These are phyloP conservation scores for Citropsis articulata DNA, from an alignment of 345 rosid species.

Conservation along the genomic window DNA sequence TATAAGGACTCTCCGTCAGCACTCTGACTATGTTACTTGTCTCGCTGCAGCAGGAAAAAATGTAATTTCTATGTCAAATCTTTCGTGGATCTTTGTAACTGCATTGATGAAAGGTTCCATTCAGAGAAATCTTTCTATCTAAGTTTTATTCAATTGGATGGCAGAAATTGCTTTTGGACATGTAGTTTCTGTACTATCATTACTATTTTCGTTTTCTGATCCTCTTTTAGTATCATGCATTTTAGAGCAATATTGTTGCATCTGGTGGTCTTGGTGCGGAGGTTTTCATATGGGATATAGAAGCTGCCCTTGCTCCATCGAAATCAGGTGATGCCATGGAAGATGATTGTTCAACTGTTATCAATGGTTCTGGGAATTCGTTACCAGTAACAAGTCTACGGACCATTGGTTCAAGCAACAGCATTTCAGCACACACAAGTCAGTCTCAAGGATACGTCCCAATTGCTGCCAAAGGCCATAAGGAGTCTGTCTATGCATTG, in stretches of 20 bases:
- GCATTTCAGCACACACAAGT: constrained; percentile 60
- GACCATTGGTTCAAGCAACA: constrained; percentile 78
- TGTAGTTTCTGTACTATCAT: constrained; percentile 12
- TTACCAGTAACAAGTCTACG: constrained; percentile 70
- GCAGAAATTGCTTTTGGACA: not conserved
- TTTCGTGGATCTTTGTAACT: constrained; percentile 32
- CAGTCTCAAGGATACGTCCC: constrained; percentile 83
- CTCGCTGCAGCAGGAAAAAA: constrained; percentile 85
- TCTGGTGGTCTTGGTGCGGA: constrained; percentile 99
- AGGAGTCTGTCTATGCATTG: constrained; percentile 98
- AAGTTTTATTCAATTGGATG: constrained; percentile 8
- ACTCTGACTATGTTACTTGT: constrained; percentile 95
- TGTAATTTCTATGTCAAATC: constrained; percentile 54
- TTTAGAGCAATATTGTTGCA: constrained; percentile 93
- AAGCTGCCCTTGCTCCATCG: constrained; percentile 80
- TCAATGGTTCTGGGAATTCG: constrained; percentile 55
- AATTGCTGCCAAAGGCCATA: constrained; percentile 89
- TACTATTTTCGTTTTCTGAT: constrained; percentile 51
- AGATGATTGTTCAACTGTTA: constrained; percentile 72
- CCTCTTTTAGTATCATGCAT: constrained; percentile 61
- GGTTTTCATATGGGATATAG: constrained; percentile 99
- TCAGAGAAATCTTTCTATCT: constrained; percentile 14
- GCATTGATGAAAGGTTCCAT: constrained; percentile 26
- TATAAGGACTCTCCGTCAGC: constrained; percentile 84
- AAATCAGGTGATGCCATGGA: constrained; percentile 71